phyloP scores from a whole-genome alignment of 2,329 filamentous ascomycete species.

The Fusarium vanettenii region DNA sequence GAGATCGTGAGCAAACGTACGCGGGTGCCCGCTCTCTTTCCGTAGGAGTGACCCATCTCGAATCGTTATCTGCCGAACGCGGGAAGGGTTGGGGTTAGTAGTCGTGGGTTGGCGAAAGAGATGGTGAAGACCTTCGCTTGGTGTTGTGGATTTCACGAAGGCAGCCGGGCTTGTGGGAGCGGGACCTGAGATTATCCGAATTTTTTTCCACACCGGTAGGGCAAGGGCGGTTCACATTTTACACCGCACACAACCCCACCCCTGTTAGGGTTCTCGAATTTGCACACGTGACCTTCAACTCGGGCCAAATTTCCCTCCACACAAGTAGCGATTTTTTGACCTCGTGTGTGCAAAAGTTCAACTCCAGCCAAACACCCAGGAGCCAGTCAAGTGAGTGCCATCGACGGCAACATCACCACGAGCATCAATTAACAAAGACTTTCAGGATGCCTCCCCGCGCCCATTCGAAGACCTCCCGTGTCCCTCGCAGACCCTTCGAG shows the following conservation, averaged over 20 bases:
- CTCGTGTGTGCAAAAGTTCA: slow-evolving; percentile 48
- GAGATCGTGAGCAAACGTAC: slow-evolving; percentile 62
- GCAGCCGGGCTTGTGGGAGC: slow-evolving; percentile 50
- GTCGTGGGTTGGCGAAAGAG: slow-evolving; percentile 56
- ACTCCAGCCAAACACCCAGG: slow-evolving; percentile 51
- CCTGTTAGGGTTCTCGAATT: slow-evolving; percentile 48
- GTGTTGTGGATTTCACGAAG: slow-evolving; percentile 52
- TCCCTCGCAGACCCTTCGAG: slow-evolving; percentile 98
- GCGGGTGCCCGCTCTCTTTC: slow-evolving; percentile 88
- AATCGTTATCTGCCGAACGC: slow-evolving; percentile 60
- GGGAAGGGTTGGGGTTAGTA: slow-evolving; percentile 52
- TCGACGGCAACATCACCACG: slow-evolving; percentile 15
- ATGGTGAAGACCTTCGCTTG: slow-evolving; percentile 48
- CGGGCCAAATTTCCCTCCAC: neutral
- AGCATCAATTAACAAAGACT: slow-evolving; percentile 43
- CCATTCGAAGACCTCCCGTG: slow-evolving; percentile 99
- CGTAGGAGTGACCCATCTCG: slow-evolving; percentile 88
- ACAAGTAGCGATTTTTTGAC: slow-evolving; percentile 44
- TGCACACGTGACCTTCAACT: slow-evolving; percentile 44
- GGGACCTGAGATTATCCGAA: slow-evolving; percentile 52
- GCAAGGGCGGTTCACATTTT: slow-evolving; percentile 44
- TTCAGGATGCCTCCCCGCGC: slow-evolving; percentile 63
- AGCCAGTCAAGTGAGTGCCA: slow-evolving; percentile 55
- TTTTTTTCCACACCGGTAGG: slow-evolving; percentile 48
- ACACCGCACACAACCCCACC: slow-evolving; percentile 4